Evolutionary conservation across 1,284 basidiomycete genomes (phyloP), one percentile per base, ranked within the genome.

Genomic region (Pascua sp.): DNA sequence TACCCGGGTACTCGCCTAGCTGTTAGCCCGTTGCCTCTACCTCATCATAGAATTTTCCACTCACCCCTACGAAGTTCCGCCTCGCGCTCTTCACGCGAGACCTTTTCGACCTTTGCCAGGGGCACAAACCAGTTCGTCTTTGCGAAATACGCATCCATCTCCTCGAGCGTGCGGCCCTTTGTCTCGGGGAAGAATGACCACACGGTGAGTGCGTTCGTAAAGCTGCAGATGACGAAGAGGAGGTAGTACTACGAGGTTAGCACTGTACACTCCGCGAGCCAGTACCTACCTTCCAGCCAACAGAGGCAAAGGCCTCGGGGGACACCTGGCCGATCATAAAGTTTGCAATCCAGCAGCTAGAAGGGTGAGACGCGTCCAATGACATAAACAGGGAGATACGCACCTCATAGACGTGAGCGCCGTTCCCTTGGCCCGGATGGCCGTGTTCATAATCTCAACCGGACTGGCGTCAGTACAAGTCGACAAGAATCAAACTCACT

Each of bases 181-280:
- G 73, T 73, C 63, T 76, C 76, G 37, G 76, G 77, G 63, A 75
- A 72, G 59, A 77, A 66, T 32, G 69, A 74, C 80, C 81, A 85
- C 65, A 85, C 81, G 60, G 82, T 82, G 7, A 85, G 63, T 0
- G 84, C 84, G 65, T 86, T 86, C 11, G 83, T 83, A 71, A 84
- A 82, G 11, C 81, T 79, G 65, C 83, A 84, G 52, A 86, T 81
- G 2, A 83, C 83, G 58, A 86, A 86, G 17, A 85, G 81, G 44
- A 86, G 77, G 70, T 80, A 81, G 69, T 78, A 78, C 51, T 66
- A 32, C 24, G 24, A 32, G 24, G 24, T 32, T 7, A 32, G 24
- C 4, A 32, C 4, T 32, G 24, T 32, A 32, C 24, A 32, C 24
- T 32, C 4, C 4, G 24, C 7, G 7, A 32, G 24, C 4, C 24